These are phyloP conservation scores for Fraxinus floribunda DNA, from an alignment of 305 asterid genomes.

Conservation along the genomic window DNA sequence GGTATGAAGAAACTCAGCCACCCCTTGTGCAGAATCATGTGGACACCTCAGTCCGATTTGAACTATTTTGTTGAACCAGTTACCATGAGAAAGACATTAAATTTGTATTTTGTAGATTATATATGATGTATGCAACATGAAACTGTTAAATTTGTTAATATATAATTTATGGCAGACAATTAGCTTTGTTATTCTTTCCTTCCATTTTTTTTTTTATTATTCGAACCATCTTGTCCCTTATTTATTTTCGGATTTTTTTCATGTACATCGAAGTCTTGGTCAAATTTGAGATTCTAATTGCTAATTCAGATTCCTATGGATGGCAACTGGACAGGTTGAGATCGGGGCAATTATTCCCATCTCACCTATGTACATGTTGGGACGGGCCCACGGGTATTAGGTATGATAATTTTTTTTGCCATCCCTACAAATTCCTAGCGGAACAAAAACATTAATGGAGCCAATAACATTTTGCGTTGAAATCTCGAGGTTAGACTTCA, in stretches of 20 bases:
- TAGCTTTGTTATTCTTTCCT: not conserved
- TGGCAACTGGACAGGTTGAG: not conserved
- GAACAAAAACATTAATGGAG: not conserved
- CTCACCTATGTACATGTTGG: not conserved
- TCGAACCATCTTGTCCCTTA: not conserved
- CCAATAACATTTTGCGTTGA: not conserved
- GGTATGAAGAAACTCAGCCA: not conserved
- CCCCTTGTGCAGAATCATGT: not conserved
- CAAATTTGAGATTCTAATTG: not conserved
- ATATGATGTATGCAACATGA: not conserved
- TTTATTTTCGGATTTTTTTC: not conserved
- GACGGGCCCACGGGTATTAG: not conserved
- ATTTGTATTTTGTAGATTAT: conserved; percentile 11
- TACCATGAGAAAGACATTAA: not conserved
- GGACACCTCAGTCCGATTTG: not conserved
- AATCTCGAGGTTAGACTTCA: not conserved
- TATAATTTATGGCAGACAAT: not conserved
- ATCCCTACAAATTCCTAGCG: not conserved
- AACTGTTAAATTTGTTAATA: not conserved
- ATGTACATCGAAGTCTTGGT: not conserved
- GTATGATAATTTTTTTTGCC: not conserved
- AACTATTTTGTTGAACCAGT: conserved; percentile 11
- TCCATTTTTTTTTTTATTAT: not conserved
- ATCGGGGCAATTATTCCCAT: not conserved
- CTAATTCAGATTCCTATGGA: not conserved